These are phyloP conservation scores for Purpureocillium lavendulum DNA, from an alignment of 2,329 filamentous ascomycete genomes.

Conservation along the genomic window DNA sequence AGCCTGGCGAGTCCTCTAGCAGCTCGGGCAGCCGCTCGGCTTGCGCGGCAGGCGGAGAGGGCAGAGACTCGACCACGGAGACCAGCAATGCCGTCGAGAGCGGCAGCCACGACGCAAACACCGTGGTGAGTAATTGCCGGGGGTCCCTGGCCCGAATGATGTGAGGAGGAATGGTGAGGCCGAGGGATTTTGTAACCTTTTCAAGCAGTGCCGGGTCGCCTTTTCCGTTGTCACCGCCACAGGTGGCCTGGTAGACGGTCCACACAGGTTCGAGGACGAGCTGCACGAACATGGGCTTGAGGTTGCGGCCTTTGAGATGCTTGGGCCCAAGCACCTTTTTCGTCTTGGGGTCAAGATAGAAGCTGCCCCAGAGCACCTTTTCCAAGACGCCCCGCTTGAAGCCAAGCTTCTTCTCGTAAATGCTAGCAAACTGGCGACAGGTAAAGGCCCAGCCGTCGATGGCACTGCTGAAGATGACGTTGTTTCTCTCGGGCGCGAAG, in stretches of 20 bases:
- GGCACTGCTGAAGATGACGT: slow-evolving; percentile 97
- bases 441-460: slow-evolving; percentile 99
- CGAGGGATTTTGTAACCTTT: slow-evolving; percentile 90
- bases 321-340: slow-evolving; percentile 87
- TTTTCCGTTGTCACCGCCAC: slow-evolving; percentile 71
- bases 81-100: slow-evolving; percentile 88
- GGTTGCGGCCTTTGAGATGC: slow-evolving; percentile 80
- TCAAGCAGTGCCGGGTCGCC: slow-evolving; percentile 77
- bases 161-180: slow-evolving; percentile 76
- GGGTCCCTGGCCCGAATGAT: slow-evolving; percentile 77
- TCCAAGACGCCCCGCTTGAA: slow-evolving; percentile 84
- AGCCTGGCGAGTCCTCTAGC: slow-evolving; percentile 71
- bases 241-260: slow-evolving; percentile 89
- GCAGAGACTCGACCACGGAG: slow-evolving; percentile 87
- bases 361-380: slow-evolving; percentile 94
- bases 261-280: slow-evolving; percentile 92
- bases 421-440: slow-evolving; percentile 79
- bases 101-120: slow-evolving; percentile 87
- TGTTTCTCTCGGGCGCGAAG: slow-evolving; percentile 96
- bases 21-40: slow-evolving; percentile 70
- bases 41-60: slow-evolving; percentile 75
- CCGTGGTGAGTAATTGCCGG: slow-evolving; percentile 70
- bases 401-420: slow-evolving; percentile 95
- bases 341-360: slow-evolving; percentile 92
- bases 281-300: slow-evolving; percentile 98